These are phyloP conservation scores for Mycena indigotica DNA, from an alignment of 768 basidiomycete genomes.

Conservation along the genomic window DNA sequence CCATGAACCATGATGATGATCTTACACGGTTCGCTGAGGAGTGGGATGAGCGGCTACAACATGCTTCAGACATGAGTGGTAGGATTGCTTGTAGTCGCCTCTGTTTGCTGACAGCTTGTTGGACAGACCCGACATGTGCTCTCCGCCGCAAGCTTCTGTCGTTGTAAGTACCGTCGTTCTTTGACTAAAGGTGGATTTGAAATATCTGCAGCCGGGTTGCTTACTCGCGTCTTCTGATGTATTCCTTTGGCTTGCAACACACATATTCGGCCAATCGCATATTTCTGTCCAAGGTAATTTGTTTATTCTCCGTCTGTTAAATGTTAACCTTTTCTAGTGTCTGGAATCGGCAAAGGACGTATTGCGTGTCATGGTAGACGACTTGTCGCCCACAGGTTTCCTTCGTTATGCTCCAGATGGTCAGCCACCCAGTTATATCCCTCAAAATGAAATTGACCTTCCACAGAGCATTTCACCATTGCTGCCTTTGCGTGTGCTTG, in stretches of 20 bases:
- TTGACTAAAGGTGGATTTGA: no score
- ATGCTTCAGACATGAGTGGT: constrained; percentile 64
- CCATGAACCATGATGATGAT: constrained; percentile 58
- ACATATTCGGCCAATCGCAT: constrained; percentile 70
- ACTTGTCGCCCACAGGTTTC: constrained; percentile 68
- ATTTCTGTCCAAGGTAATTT: constrained; percentile 64
- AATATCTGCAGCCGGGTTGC: constrained; percentile 58
- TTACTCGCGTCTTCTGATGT: constrained; percentile 83
- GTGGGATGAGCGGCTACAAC: constrained; percentile 60
- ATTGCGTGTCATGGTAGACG: constrained; percentile 64
- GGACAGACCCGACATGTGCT: constrained; percentile 54
- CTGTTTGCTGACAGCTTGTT: constrained; percentile 4
- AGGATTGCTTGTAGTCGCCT: constrained; percentile 4
- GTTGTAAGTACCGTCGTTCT: constrained; percentile 54
- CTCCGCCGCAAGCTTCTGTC: constrained; percentile 71
- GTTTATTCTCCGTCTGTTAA: constrained; percentile 30
- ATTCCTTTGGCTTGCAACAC: constrained; percentile 84
- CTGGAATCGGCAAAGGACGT: constrained; percentile 70
- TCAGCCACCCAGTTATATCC: constrained; percentile 28
- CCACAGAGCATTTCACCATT: constrained; percentile 71
- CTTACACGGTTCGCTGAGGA: constrained; percentile 63
- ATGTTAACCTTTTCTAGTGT: constrained; percentile 45
- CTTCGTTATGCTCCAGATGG: constrained; percentile 82
- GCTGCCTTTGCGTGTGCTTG: constrained; percentile 82
- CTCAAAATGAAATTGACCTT: background rate